Conservation (phyloP, 176 grass and related monocot genomes). For the Elaeis guineensis region DNA sequence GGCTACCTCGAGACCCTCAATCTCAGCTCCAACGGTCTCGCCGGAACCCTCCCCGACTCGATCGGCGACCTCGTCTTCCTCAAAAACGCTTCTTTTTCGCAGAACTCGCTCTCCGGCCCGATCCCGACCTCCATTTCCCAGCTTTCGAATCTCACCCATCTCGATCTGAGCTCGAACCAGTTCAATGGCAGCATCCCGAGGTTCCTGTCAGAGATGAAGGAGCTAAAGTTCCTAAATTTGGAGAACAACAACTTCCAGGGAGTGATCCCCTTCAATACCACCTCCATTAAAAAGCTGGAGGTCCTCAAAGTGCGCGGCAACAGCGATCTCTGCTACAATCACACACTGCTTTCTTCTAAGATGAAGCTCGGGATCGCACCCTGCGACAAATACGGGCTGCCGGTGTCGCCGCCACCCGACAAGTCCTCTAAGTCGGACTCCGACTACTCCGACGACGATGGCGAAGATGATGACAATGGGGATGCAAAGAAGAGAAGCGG, state of each 20-base stretch:
- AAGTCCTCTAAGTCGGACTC: constrained; percentile 38
- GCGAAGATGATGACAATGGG: constrained; percentile 30
- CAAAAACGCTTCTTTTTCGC: constrained; percentile 45
- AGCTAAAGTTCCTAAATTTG: constrained; percentile 56
- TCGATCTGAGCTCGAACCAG: constrained; percentile 74
- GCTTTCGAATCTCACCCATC: constrained; percentile 60
- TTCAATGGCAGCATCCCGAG: constrained; percentile 76
- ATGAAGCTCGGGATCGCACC: constrained; percentile 65
- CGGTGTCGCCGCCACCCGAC: constrained; percentile 50
- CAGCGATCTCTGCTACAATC: constrained; percentile 84
- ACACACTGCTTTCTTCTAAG: constrained; percentile 53
- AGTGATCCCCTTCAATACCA: constrained; percentile 59
- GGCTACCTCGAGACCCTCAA: constrained; percentile 51
- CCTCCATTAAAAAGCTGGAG: constrained; percentile 48
- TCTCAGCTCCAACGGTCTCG: constrained; percentile 74
- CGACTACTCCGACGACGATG: constrained; percentile 34
- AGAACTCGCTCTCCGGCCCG: constrained; percentile 56
- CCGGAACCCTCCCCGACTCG: constrained; percentile 50
- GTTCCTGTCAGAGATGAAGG: constrained; percentile 50
- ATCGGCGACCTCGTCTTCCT: constrained; percentile 73
- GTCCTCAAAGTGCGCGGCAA: constrained; percentile 73
- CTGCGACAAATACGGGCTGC: constrained; percentile 79
- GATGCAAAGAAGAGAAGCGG: constrained; percentile 8
- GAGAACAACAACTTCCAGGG: constrained; percentile 92
- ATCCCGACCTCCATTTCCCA: constrained; percentile 65